Evolutionary conservation across 305 asterid species (phyloP).

Genomic region (Fraxinus latifolia): DNA sequence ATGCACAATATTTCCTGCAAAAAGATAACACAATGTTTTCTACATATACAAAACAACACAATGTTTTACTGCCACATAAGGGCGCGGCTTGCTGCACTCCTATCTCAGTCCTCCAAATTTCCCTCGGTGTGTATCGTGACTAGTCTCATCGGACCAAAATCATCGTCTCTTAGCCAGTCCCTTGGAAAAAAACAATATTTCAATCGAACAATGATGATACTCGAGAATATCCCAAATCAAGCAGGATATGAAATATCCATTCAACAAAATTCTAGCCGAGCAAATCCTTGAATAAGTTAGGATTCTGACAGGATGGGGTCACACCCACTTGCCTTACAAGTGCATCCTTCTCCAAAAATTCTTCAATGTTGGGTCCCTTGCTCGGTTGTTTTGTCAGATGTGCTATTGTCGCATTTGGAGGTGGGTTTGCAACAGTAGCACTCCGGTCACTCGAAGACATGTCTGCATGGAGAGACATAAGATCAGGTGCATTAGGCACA

Average conservation of each 20-base stretch:
- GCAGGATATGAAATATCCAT: not conserved
- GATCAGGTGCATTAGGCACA: slow-evolving; percentile 47
- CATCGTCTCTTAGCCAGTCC: not conserved
- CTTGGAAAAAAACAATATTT: not conserved
- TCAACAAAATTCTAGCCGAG: slow-evolving; percentile 46
- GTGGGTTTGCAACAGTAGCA: slow-evolving; percentile 22
- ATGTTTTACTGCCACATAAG: not conserved
- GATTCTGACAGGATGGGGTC: slow-evolving; percentile 80
- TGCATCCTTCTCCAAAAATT: slow-evolving; percentile 79
- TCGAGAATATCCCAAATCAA: slow-evolving; percentile 1
- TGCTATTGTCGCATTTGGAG: slow-evolving; percentile 29
- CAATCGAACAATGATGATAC: not conserved
- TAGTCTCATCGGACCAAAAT: not conserved
- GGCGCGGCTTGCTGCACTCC: not conserved
- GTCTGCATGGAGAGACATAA: slow-evolving; percentile 58
- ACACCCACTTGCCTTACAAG: slow-evolving; percentile 91
- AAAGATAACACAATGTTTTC: not conserved
- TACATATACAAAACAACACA: not conserved
- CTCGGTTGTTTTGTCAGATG: slow-evolving; percentile 33
- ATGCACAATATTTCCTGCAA: not conserved
- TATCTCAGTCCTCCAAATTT: not conserved
- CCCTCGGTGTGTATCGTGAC: not conserved
- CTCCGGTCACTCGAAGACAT: slow-evolving; percentile 45
- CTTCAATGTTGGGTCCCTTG: slow-evolving; percentile 75
- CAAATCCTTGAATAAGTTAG: slow-evolving; percentile 77